Conservation (phyloP, 2,329 filamentous ascomycete species). For the Colletotrichum costaricense region DNA sequence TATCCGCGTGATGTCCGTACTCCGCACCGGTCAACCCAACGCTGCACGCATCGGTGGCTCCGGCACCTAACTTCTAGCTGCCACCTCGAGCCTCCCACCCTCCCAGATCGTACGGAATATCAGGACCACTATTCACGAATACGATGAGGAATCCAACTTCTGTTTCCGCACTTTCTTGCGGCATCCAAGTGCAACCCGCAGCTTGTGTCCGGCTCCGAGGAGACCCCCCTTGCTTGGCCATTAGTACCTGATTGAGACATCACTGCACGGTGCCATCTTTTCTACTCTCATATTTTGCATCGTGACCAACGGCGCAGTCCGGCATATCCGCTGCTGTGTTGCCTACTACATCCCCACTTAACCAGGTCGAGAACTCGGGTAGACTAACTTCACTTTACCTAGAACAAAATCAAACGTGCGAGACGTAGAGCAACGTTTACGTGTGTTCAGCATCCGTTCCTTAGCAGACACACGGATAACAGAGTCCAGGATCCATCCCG, state of each 20-base stretch:
- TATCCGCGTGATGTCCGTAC: not conserved
- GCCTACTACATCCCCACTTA: not conserved
- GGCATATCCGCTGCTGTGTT: not conserved
- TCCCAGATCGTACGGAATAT: too few species aligned
- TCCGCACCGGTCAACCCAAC: not conserved
- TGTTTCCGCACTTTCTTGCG: not conserved
- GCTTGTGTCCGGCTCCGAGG: not conserved
- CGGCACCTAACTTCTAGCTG: constrained; percentile 5
- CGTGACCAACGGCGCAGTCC: not conserved
- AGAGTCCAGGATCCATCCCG: too few species aligned
- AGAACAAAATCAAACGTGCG: not conserved
- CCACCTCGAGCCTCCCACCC: not conserved
- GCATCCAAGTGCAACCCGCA: not conserved
- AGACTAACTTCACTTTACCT: not conserved
- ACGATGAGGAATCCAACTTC: too few species aligned
- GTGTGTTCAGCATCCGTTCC: not conserved
- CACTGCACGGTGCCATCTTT: not conserved
- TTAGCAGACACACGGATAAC: not conserved
- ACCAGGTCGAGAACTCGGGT: not conserved
- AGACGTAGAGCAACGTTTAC: not conserved
- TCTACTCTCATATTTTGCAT: not conserved
- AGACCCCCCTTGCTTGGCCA: not conserved
- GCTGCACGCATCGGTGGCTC: constrained; percentile 20
- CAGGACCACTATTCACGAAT: too few species aligned
- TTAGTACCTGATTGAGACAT: not conserved